phyloP scores from a whole-genome alignment of 2,329 filamentous ascomycete species.

The Ascochyta fabae region DNA sequence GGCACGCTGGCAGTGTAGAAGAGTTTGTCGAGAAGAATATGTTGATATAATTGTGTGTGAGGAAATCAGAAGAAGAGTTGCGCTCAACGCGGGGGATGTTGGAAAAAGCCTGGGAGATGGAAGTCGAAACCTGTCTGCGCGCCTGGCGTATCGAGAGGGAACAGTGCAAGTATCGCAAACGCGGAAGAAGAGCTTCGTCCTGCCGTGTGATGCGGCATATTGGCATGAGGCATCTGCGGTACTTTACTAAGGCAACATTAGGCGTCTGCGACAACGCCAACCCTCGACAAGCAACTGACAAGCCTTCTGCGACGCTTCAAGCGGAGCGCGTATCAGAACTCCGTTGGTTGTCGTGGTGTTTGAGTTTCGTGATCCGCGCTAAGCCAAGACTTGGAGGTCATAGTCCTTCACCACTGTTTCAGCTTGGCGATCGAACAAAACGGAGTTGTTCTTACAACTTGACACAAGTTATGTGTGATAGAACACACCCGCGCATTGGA shows the following conservation, averaged over 20 bases:
- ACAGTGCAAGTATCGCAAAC: constrained; percentile 3
- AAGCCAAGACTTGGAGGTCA: constrained; percentile 35
- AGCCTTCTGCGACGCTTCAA: constrained; percentile 33
- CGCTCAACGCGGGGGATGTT: constrained; percentile 21
- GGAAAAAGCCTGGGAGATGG: constrained; percentile 1
- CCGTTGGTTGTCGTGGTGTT: constrained; percentile 33
- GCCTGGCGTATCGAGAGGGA: constrained; percentile 4
- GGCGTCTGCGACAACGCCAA: constrained; percentile 25
- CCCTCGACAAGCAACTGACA: constrained; percentile 33
- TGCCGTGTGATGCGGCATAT: neutral
- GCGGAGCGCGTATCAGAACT: constrained; percentile 19
- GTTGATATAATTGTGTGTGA: constrained; percentile 23
- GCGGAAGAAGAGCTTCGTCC: neutral
- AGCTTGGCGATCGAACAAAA: constrained; percentile 43
- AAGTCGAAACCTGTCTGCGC: neutral
- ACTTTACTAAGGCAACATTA: constrained; percentile 32
- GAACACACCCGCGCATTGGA: neutral
- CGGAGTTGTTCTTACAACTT: constrained; percentile 21
- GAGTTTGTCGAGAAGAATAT: neutral
- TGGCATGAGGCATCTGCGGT: constrained; percentile 8
- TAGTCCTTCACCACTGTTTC: constrained; percentile 44
- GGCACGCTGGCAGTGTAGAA: no score
- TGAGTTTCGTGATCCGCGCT: constrained; percentile 35
- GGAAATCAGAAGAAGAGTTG: constrained; percentile 17
- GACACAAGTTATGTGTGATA: constrained; percentile 27